Evolutionary conservation across 2,329 filamentous ascomycete species (phyloP).

Genomic region (Sphaerostilbella broomeana): DNA sequence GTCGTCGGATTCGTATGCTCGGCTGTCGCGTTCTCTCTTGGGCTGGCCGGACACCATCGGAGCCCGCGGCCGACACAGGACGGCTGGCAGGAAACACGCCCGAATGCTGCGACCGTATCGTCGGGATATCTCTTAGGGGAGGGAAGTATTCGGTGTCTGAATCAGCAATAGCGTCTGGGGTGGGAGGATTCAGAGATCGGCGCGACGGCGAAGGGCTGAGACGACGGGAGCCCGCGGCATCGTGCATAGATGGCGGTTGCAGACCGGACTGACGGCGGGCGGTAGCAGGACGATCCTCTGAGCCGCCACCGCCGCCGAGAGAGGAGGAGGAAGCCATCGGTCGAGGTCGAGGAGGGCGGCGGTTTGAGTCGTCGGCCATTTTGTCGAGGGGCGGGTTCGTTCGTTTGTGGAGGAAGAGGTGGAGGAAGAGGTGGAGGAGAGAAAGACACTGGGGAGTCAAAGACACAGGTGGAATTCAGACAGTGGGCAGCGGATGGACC

Average conservation of each 20-base stretch:
- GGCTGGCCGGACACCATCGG: background rate
- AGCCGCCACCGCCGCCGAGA: background rate
- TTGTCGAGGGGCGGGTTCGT: no score
- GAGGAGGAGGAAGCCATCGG: background rate
- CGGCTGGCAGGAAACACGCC: slow-evolving; percentile 1
- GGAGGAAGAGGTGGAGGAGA: no score
- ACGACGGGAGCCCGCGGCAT: background rate
- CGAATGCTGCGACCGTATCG: slow-evolving; percentile 3
- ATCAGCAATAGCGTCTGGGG: slow-evolving; percentile 7
- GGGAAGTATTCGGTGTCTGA: slow-evolving; percentile 12
- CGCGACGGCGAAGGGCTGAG: slow-evolving; percentile 2
- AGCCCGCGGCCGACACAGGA: background rate
- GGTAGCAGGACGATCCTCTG: background rate
- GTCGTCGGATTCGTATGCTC: slow-evolving; percentile 20
- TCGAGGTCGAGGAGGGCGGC: slow-evolving; percentile 2
- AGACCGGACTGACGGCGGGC: background rate
- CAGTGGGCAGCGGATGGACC: no score
- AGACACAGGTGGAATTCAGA: no score
- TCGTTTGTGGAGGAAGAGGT: no score
- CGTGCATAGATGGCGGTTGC: slow-evolving; percentile 1
- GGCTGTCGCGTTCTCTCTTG: slow-evolving; percentile 15
- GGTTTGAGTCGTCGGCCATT: slow-evolving; percentile 4
- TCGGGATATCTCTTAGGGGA: background rate
- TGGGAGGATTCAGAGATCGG: slow-evolving; percentile 2
- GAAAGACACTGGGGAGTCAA: no score